phyloP scores from a whole-genome alignment of 176 grass and related monocot genomes.

The barley (Hordeum vulgare) region MorexV3_pseudomolecules_assembly NC_058522.1:514344233-514344732 shows the following conservation, averaged over 20 bases:
- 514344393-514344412: background rate
- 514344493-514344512: too few relatives aligned
- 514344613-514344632: background rate
- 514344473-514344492: too few relatives aligned
- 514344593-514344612: background rate
- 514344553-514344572: background rate
- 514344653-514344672: background rate
- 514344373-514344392: too few relatives aligned
- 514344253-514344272: too few relatives aligned
- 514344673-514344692: background rate
- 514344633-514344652: background rate
- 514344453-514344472: too few relatives aligned
- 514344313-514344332: background rate
- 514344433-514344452: too few relatives aligned
- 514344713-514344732: background rate
- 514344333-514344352: background rate
- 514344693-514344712: background rate
- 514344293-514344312: background rate
- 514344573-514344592: background rate
- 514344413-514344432: too few relatives aligned
- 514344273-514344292: too few relatives aligned
- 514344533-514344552: background rate
- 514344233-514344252: too few relatives aligned
- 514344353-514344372: background rate
- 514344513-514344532: background rate